phyloP scores from a whole-genome alignment of 331 rosid genomes.

The Malus hybrid region DNA sequence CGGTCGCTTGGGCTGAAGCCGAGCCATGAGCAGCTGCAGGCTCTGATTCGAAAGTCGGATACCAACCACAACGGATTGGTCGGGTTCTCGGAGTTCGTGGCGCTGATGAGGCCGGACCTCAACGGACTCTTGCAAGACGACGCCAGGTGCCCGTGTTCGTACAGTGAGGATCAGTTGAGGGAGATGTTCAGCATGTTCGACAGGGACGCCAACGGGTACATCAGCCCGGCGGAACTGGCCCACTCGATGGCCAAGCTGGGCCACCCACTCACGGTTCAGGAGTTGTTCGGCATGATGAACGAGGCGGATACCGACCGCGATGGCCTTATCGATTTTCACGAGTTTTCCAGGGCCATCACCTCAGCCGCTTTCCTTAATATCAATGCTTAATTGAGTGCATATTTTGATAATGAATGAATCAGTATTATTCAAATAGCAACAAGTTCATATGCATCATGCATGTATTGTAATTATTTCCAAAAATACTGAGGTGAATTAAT shows the following conservation, averaged over 20 bases:
- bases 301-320: conserved; percentile 76
- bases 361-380: conserved; percentile 49
- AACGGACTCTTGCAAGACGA: conserved; percentile 1
- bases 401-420: too few relatives aligned
- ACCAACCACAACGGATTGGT: conserved; percentile 58
- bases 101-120: conserved; percentile 63
- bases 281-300: conserved; percentile 66
- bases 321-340: conserved; percentile 57
- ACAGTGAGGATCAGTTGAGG: conserved; percentile 53
- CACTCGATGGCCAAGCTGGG: conserved; percentile 85
- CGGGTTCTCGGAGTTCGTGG: conserved; percentile 70
- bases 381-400: too few relatives aligned
- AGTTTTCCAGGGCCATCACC: conserved; percentile 56
- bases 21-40: conserved; percentile 49
- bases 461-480: too few relatives aligned
- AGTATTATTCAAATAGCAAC: too few relatives aligned
- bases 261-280: conserved; percentile 63
- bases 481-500: too few relatives aligned
- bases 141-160: conserved; percentile 39
- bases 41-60: conserved; percentile 50
- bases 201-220: conserved; percentile 60
- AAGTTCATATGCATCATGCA: too few relatives aligned
- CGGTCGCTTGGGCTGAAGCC: conserved; percentile 66
- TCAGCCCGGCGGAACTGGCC: conserved; percentile 77
- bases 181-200: conserved; percentile 61